Percentiles rank a stretch among this genome's conserved stretches.
Conservation (phyloP, 1,139 yeast genomes). For the Geotrichum siamense region DNA sequence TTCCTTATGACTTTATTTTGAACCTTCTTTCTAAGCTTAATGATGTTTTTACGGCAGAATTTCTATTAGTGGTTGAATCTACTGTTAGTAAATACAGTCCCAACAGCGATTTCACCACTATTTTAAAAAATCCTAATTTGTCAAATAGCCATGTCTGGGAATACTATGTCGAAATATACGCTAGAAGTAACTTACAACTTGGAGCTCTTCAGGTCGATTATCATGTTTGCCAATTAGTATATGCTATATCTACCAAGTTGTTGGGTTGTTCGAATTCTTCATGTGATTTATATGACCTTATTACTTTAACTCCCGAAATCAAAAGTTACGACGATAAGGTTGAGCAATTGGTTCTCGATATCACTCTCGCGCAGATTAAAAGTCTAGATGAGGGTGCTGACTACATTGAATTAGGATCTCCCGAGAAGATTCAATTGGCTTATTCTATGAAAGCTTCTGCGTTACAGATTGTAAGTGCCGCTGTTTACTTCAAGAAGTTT, state of each 20-base stretch:
- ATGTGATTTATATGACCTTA: constrained; percentile 21
- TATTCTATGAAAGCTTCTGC: constrained; percentile 40
- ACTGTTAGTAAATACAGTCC: constrained; percentile 31
- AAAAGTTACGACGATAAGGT: constrained; percentile 21
- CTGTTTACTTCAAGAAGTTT: constrained; percentile 31
- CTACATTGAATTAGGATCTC: constrained; percentile 39
- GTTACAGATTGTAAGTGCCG: constrained; percentile 40
- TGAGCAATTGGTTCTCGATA: constrained; percentile 25
- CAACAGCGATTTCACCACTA: constrained; percentile 10
- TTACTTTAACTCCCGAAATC: constrained; percentile 20
- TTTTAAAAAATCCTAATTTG: neutral
- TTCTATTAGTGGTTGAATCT: constrained; percentile 32
- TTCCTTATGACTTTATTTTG: constrained; percentile 17
- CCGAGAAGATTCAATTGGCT: constrained; percentile 39
- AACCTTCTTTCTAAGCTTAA: constrained; percentile 20
- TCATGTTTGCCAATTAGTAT: constrained; percentile 25
- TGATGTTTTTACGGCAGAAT: constrained; percentile 27
- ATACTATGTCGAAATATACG: constrained; percentile 23
- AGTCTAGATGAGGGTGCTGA: constrained; percentile 41
- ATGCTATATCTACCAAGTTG: constrained; percentile 23
- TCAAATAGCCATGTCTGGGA: constrained; percentile 11
- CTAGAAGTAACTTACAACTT: constrained; percentile 29
- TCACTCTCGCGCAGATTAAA: constrained; percentile 32
- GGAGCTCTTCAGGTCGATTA: constrained; percentile 29
- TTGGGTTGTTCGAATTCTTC: constrained; percentile 19